These are phyloP conservation scores for Myxozyma neglecta DNA, from an alignment of 805 yeast genomes.

Conservation along the genomic window DNA sequence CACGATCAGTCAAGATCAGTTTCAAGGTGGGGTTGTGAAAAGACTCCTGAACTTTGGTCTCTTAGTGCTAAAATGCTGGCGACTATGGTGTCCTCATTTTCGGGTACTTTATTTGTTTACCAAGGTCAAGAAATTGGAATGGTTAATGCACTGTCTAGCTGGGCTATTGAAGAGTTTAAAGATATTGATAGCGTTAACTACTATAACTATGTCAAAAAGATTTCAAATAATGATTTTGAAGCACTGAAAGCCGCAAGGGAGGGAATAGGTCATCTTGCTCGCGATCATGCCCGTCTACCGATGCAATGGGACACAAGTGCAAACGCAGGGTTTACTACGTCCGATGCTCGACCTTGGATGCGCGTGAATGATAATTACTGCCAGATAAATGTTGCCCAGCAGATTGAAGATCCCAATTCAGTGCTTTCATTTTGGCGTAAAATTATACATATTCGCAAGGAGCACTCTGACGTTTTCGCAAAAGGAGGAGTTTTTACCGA, in stretches of 20 bases:
- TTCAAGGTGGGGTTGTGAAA: slow-evolving; percentile 46
- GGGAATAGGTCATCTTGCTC: slow-evolving; percentile 36
- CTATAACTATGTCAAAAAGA: slow-evolving; percentile 40
- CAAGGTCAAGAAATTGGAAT: slow-evolving; percentile 64
- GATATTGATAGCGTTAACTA: slow-evolving; percentile 47
- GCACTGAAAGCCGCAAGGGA: neutral
- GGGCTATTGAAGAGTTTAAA: slow-evolving; percentile 52
- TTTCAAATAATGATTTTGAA: neutral
- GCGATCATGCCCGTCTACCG: slow-evolving; percentile 56
- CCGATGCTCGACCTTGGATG: slow-evolving; percentile 54
- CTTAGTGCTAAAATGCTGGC: slow-evolving; percentile 52
- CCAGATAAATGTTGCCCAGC: slow-evolving; percentile 51
- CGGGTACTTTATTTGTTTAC: slow-evolving; percentile 58
- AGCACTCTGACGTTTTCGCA: slow-evolving; percentile 45
- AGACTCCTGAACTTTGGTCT: slow-evolving; percentile 41
- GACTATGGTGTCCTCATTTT: slow-evolving; percentile 47
- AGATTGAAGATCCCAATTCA: slow-evolving; percentile 49
- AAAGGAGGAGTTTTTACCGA: too few species aligned
- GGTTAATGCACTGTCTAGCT: slow-evolving; percentile 49
- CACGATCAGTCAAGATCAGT: slow-evolving; percentile 61
- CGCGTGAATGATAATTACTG: slow-evolving; percentile 50
- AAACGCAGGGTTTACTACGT: slow-evolving; percentile 47
- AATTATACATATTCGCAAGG: slow-evolving; percentile 48
- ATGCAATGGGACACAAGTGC: slow-evolving; percentile 50
- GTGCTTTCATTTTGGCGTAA: slow-evolving; percentile 50